A percentile compares a stretch with the other conserved stretches of the same genome.
phyloP scores from a whole-genome alignment of 2,329 filamentous ascomycete species.

The Cladophialophora immunda region DNA sequence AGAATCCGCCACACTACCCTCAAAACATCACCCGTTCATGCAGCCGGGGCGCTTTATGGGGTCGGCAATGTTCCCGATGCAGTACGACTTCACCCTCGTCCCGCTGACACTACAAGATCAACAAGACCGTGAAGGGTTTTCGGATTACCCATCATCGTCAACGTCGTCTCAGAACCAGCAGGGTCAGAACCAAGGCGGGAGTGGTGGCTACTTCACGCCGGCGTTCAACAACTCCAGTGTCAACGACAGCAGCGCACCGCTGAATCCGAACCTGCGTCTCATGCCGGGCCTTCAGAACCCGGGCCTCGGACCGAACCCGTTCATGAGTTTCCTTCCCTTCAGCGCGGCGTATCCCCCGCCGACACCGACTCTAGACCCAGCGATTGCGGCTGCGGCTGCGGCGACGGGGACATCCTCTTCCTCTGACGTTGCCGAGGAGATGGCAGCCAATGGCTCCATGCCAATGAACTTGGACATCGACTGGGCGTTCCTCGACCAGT shows the following conservation, averaged over 20 bases:
- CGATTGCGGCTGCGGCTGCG: not conserved
- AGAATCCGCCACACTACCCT: not conserved
- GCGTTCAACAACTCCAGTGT: not conserved
- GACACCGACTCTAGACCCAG: not conserved
- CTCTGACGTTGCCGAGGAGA: not conserved
- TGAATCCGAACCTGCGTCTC: slow-evolving; percentile 9
- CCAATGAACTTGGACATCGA: slow-evolving; percentile 26
- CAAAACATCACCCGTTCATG: not conserved
- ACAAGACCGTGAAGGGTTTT: not conserved
- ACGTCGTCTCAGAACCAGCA: not conserved
- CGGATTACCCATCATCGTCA: slow-evolving; percentile 3
- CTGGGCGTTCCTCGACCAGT: slow-evolving; percentile 35
- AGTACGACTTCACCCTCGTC: slow-evolving; percentile 22
- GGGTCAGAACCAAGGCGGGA: not conserved
- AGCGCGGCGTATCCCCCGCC: not conserved
- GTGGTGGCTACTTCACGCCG: not conserved
- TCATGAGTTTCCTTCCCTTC: slow-evolving; percentile 24
- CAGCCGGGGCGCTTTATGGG: slow-evolving; percentile 7
- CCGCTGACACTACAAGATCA: slow-evolving; percentile 18
- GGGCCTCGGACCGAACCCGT: slow-evolving; percentile 10
- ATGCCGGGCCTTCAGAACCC: slow-evolving; percentile 19
- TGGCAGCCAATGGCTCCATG: not conserved
- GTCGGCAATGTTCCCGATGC: slow-evolving; percentile 23
- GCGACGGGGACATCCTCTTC: slow-evolving; percentile 1
- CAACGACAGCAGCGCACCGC: not conserved